These are phyloP conservation scores for Eucalyptus globulus DNA, from an alignment of 345 rosid genomes.

Conservation along the genomic window DNA sequence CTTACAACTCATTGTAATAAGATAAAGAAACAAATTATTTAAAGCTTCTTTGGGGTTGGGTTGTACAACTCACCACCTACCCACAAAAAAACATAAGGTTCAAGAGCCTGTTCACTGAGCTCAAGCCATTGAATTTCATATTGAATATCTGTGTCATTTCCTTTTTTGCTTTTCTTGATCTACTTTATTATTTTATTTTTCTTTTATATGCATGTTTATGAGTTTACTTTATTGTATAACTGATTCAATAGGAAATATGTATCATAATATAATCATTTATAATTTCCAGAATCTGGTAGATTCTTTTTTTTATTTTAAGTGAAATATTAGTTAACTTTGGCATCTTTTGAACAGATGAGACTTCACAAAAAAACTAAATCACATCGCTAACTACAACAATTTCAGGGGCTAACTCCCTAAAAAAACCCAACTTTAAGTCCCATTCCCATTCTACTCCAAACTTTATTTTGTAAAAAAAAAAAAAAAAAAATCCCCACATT, in stretches of 20 bases:
- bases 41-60: not conserved
- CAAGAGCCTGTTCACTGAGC: not conserved
- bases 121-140: not conserved
- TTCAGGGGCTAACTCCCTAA: not conserved
- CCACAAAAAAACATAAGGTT: not conserved
- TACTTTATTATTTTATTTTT: not conserved
- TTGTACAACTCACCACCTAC: not conserved
- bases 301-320: not conserved
- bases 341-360: not conserved
- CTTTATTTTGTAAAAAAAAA: not conserved
- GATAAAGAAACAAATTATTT: not conserved
- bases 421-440: not conserved
- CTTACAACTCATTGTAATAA: not conserved
- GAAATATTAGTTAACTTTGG: not conserved
- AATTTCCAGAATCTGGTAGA: not conserved
- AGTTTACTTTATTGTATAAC: not conserved
- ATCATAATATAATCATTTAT: not conserved
- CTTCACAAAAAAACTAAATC: not conserved
- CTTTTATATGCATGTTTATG: not conserved
- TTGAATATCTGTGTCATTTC: not conserved
- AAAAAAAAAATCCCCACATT: not conserved
- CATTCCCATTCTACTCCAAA: not conserved
- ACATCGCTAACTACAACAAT: not conserved
- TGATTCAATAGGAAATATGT: not conserved
- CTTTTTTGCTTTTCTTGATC: not conserved